phyloP scores from a whole-genome alignment of 805 yeast genomes.

The Metschnikowia anglica region DNA sequence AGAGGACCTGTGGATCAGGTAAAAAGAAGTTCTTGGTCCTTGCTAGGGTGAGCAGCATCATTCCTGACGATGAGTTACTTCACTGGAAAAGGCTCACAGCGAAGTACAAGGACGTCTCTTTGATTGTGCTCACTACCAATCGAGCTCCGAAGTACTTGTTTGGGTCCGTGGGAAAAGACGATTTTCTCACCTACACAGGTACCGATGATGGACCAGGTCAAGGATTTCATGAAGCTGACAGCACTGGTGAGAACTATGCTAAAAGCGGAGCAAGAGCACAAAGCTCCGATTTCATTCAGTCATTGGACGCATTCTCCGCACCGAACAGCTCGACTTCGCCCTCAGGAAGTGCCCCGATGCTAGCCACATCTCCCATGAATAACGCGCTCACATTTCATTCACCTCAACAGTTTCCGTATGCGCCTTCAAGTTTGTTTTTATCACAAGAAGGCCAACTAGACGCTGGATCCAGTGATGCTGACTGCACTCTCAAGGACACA shows the following conservation, averaged over 20 bases:
- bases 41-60: slow-evolving; percentile 67
- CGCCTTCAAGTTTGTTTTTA: slow-evolving; percentile 33
- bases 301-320: slow-evolving; percentile 14
- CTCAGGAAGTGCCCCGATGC: slow-evolving; percentile 14
- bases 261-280: not conserved
- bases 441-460: slow-evolving; percentile 26
- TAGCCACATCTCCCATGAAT: slow-evolving; percentile 33
- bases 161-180: slow-evolving; percentile 19
- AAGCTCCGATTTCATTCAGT: slow-evolving; percentile 21
- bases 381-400: slow-evolving; percentile 34
- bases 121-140: slow-evolving; percentile 70
- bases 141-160: slow-evolving; percentile 50
- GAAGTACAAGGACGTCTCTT: slow-evolving; percentile 52
- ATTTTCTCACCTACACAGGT: slow-evolving; percentile 15
- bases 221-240: slow-evolving; percentile 1
- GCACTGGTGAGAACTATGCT: slow-evolving; percentile 11
- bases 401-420: slow-evolving; percentile 38
- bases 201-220: not conserved
- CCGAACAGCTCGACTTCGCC: slow-evolving; percentile 21
- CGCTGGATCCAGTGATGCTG: slow-evolving; percentile 18
- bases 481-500: slow-evolving; percentile 45
- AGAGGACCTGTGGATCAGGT: slow-evolving; percentile 34
- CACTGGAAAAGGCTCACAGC: slow-evolving; percentile 76
- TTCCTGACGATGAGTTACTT: slow-evolving; percentile 78
- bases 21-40: slow-evolving; percentile 64